Evolutionary conservation across 257 asterid genomes (phyloP).

Genomic region (Rubia yunnanensis): DNA sequence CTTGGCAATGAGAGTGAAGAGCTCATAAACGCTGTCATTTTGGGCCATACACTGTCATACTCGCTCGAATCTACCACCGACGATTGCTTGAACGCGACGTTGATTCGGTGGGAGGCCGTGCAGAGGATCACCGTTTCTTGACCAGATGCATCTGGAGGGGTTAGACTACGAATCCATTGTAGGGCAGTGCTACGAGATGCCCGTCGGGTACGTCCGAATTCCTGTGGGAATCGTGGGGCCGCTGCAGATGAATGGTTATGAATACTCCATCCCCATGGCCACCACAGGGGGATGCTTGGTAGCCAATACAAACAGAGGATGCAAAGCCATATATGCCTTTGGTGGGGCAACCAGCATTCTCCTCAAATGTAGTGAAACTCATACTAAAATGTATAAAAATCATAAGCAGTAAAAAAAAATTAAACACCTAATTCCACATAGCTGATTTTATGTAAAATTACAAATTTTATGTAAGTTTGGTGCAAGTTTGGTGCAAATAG

Average conservation of each 20-base stretch:
- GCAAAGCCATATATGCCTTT: conserved; percentile 72
- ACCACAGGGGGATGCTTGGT: conserved; percentile 91
- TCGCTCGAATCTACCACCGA: conserved; percentile 70
- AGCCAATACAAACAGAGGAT: conserved; percentile 89
- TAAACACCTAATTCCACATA: too few relatives aligned
- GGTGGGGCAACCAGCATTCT: conserved; percentile 80
- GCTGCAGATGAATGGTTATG: conserved; percentile 58
- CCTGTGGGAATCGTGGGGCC: conserved; percentile 95
- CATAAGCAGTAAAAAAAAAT: too few relatives aligned
- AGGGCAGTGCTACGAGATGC: conserved; percentile 98
- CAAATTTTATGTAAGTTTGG: too few relatives aligned
- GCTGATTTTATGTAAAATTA: too few relatives aligned
- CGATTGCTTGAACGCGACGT: conserved; percentile 66
- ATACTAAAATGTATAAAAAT: too few relatives aligned
- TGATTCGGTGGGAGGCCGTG: conserved; percentile 64
- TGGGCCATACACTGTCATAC: conserved; percentile 60
- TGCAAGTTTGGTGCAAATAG: too few relatives aligned
- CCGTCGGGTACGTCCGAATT: conserved; percentile 79
- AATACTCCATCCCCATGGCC: conserved; percentile 82
- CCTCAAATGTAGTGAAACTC: too few relatives aligned
- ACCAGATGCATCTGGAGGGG: conserved; percentile 71
- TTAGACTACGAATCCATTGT: conserved; percentile 74
- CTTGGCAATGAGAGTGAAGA: conserved; percentile 40
- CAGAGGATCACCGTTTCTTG: conserved; percentile 58
- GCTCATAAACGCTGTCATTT: conserved; percentile 50